Percentiles rank a stretch among this genome's conserved stretches.
phyloP scores from a whole-genome alignment of 345 rosid species.

The Citrus trifoliata region DNA sequence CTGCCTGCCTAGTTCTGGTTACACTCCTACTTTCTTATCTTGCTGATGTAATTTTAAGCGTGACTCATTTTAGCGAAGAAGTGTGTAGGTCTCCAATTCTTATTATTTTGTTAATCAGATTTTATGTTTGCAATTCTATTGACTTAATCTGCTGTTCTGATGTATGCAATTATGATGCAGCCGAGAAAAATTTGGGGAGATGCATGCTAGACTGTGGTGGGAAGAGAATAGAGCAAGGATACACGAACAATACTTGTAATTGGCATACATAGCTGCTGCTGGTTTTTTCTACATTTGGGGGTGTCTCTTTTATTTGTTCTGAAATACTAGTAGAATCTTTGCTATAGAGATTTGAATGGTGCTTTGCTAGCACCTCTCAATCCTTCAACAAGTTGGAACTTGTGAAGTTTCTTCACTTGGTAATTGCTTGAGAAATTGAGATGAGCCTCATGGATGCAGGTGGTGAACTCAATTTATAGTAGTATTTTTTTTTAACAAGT shows the following conservation, averaged over 20 bases:
- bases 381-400: background rate
- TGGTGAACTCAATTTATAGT: slow-evolving; percentile 10
- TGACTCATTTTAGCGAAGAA: background rate
- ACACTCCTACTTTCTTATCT: background rate
- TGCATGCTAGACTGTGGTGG: slow-evolving; percentile 99
- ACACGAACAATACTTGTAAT: slow-evolving; percentile 84
- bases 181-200: slow-evolving; percentile 94
- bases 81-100: background rate
- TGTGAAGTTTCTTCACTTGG: slow-evolving; percentile 7
- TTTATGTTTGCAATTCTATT: background rate
- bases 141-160: slow-evolving; percentile 1
- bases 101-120: background rate
- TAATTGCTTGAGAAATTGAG: background rate
- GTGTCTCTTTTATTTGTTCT: slow-evolving; percentile 10
- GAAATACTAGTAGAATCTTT: slow-evolving; percentile 11
- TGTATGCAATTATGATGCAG: slow-evolving; percentile 33
- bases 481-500: background rate
- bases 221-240: slow-evolving; percentile 96
- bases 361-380: slow-evolving; percentile 26
- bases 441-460: slow-evolving; percentile 3
- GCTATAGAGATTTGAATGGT: slow-evolving; percentile 23
- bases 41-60: background rate
- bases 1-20: slow-evolving; percentile 15
- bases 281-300: slow-evolving; percentile 12
- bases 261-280: background rate